Evolutionary conservation across 345 rosid genomes (phyloP), one percentile per base, ranked within the genome.

Genomic region (Lepidium didymum): DNA sequence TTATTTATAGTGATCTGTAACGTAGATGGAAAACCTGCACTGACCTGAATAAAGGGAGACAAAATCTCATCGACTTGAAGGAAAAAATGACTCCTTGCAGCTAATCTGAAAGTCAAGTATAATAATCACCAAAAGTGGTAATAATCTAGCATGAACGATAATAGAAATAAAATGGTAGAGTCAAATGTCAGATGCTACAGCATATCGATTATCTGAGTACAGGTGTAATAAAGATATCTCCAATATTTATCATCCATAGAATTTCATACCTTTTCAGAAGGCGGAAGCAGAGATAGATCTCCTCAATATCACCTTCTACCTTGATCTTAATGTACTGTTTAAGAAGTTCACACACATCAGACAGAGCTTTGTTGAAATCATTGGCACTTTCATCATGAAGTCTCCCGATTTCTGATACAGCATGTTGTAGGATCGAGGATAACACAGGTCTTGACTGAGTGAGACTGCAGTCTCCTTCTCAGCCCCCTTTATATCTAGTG

Each of bases 281-380:
- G 50, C 86, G 77, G 69, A 88, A 87, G 78, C 94, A 90, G 65
- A 90, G 46, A 77, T 84, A 87, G 53, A 87, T 79, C 79, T 90
- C 97, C 75, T 93, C 96, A 8, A 90, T 78, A 79, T 93, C 98
- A 44, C 62, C 77, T 70, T 75, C 84, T 52, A 93, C 81, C 77
- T 85, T 93, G 75, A 85, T 56, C 36, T 81, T 72, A 62, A 90
- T 76, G 72, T 90, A 93, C 76, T 81, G 82, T 75, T 77, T 83
- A 70, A 88, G 77, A 81, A 93, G 77, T 73, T 85, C 87, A 64
- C 84, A 75, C 35, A 88, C 65, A 72, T 72, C 72, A 49, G 64
- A 13, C 54, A 78, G 63, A 70, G 87, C 82, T 69, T 82, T 81
- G 61, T 82, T 78, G 79, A 79, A 73, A 78, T 65, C 82, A 62